These are phyloP conservation scores for Inosperma sp. DNA, from an alignment of 768 basidiomycete species.

Conservation along the genomic window DNA sequence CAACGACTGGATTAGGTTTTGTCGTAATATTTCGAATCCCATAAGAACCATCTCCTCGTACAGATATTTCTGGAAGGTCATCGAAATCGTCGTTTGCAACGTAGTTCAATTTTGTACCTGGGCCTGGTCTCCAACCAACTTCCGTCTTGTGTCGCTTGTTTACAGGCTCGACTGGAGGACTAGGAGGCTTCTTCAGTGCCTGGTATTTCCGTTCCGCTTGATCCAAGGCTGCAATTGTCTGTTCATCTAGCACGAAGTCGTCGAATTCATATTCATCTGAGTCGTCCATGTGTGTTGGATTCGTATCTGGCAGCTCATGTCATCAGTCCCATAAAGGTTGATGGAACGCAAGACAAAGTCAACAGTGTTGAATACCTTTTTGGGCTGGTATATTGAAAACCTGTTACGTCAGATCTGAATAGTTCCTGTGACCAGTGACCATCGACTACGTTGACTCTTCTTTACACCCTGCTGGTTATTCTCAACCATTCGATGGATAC, in stretches of 20 bases:
- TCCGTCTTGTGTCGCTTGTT: conserved; percentile 55
- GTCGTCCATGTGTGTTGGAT: conserved; percentile 43
- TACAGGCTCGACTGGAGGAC: conserved; percentile 32
- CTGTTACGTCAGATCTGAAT: no score
- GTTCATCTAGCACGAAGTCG: conserved; percentile 60
- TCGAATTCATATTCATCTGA: conserved; percentile 64
- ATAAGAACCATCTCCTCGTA: conserved; percentile 58
- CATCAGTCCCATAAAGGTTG: not conserved
- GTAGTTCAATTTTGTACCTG: conserved; percentile 22
- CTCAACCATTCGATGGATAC: conserved; percentile 35
- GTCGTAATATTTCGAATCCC: conserved; percentile 26
- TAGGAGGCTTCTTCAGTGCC: conserved; percentile 19
- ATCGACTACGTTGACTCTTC: no score
- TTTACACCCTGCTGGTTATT: no score
- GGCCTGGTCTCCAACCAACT: conserved; percentile 38
- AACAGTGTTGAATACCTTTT: conserved; percentile 4
- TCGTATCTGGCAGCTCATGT: conserved; percentile 3
- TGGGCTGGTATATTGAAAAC: not conserved
- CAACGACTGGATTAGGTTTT: not conserved
- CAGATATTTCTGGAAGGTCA: conserved; percentile 57
- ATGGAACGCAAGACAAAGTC: no score
- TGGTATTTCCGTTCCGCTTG: conserved; percentile 47
- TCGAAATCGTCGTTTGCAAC: conserved; percentile 40
- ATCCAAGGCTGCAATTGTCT: conserved; percentile 57
- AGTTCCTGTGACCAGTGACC: no score